phyloP scores from a whole-genome alignment of 805 yeast genomes.

The Lipomyces oligophaga region DNA sequence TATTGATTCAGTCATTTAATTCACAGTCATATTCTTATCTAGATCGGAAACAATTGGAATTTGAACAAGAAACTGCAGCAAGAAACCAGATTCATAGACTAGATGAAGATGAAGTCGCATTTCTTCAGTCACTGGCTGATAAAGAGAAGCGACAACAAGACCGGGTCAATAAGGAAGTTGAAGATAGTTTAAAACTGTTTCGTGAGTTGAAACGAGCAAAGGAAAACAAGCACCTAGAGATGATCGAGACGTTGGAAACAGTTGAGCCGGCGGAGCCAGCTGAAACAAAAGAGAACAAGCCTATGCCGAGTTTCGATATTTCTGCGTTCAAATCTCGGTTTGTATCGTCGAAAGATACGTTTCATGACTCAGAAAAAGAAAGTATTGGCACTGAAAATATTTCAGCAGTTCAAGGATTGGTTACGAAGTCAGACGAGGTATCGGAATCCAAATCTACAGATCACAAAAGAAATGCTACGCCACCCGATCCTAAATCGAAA shows the following conservation, averaged over 20 bases:
- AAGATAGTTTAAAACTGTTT: conserved; percentile 9
- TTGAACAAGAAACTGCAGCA: conserved; percentile 18
- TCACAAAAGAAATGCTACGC: neutral
- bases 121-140: conserved; percentile 16
- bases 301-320: conserved; percentile 6
- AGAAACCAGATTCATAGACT: conserved; percentile 19
- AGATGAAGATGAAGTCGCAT: conserved; percentile 24
- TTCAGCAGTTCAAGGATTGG: neutral
- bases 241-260: neutral
- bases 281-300: neutral
- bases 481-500: neutral
- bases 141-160: conserved; percentile 7
- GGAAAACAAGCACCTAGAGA: conserved; percentile 1
- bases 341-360: conserved; percentile 1
- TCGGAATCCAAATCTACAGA: neutral
- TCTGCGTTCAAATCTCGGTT: conserved; percentile 4
- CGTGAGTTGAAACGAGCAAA: conserved; percentile 2
- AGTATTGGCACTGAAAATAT: neutral
- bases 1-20: neutral
- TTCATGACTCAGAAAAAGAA: neutral
- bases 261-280: neutral
- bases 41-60: conserved; percentile 21
- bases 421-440: neutral
- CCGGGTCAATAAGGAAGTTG: conserved; percentile 9
- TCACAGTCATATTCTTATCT: neutral